Base-by-base conservation (phyloP, 495 filamentous ascomycete genomes). In the Hypomontagnella monticulosa region DNA sequence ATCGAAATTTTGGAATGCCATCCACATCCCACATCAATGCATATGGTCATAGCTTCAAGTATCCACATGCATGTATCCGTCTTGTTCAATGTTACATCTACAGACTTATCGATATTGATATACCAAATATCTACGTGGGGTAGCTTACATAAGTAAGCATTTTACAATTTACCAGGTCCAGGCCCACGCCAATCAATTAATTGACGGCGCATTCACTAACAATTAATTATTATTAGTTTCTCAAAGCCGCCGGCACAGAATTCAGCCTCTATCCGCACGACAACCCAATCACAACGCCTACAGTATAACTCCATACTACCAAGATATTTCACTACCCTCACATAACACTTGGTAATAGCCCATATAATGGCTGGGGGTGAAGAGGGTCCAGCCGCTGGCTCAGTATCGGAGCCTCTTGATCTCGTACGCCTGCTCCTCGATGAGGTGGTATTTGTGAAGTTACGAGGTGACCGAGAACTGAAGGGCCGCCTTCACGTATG, bases 361-460 rank as follows among this genome's bases (percentile, higher is more conserved):
- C 36, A 47, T 11, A 61, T 43, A 34, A 93, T 93, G 90, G 87
- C 91, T 70, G 91, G 92, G 69, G 82, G 76, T 23, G 90, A 88
- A 71, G 90, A 93, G 70, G 82, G 58, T 79, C 83, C 59, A 73
- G 81, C 44, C 79, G 54, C 40, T 4, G 71, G 69, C 54, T 70
- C 90, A 48, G 90, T 92, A 36, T 88, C 91, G 2, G 93, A 96
- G 78, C 93, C 93, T 44, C 88, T 99, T 62, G 96, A 98, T 75
- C 87, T 99, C 12, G 95, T 99, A 57, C 91, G 93, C 49, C 85
- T 99, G 46, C 93, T 91, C 61, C 83, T 99, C 12, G 93, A 97
- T 73, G 96, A 99, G 75, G 86, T 93, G 43, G 95, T 99, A 23
- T 97, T 97, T 78, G 94, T 99, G 63, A 98, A 97, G 84, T 81